Conservation (phyloP, 495 filamentous ascomycete genomes). For the Tuber aestivum region DNA sequence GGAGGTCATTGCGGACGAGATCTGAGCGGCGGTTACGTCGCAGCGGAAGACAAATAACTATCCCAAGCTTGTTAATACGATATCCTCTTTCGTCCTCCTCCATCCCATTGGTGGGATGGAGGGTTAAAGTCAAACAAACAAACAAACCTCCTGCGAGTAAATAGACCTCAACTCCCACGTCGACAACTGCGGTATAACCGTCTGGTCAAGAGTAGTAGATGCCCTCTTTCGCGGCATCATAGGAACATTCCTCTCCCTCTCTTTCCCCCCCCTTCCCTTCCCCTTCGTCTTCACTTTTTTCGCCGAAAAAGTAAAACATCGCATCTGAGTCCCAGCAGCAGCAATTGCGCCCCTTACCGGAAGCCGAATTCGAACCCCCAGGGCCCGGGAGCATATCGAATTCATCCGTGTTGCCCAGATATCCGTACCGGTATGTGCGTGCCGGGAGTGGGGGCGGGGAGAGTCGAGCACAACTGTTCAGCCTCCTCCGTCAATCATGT, state of each 20-base stretch:
- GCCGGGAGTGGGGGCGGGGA: neutral
- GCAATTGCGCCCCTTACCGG: neutral
- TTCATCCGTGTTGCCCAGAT: neutral
- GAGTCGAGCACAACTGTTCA: neutral
- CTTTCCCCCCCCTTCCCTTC: neutral
- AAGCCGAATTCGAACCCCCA: neutral
- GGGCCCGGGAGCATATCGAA: neutral
- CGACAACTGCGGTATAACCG: slow-evolving; percentile 30
- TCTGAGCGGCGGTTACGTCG: slow-evolving; percentile 37
- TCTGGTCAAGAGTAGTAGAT: slow-evolving; percentile 11
- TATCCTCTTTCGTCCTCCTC: neutral
- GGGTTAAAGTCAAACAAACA: neutral
- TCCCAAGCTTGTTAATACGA: neutral
- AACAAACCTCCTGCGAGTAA: slow-evolving; percentile 39
- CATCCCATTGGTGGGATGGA: neutral
- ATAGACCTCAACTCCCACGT: slow-evolving; percentile 29
- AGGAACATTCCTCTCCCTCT: neutral
- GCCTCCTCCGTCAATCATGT: neutral
- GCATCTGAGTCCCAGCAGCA: neutral
- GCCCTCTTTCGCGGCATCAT: slow-evolving; percentile 15
- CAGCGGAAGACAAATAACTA: slow-evolving; percentile 43
- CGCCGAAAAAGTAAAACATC: neutral
- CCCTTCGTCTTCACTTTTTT: neutral
- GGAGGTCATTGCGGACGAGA: slow-evolving; percentile 34
- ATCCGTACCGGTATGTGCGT: neutral